Evolutionary conservation across 441 rosid species (phyloP), one percentile per base, ranked within the genome.

Genomic region (Hypseocharis bilobata): DNA sequence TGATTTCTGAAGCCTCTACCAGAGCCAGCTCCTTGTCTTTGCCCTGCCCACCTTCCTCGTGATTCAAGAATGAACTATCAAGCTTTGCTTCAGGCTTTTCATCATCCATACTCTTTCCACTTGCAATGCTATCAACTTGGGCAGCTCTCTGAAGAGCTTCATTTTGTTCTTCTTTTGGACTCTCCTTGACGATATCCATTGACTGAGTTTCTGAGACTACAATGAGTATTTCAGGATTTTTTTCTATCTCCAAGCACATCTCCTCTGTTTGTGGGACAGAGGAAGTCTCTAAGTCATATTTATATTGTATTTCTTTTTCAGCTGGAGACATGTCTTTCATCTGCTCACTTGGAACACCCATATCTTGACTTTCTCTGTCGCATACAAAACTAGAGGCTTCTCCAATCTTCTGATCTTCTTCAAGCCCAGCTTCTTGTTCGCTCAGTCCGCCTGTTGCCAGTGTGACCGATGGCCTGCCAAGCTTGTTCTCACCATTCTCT

Each of bases 401-500:
- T 69, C 59, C 66, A 64, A 65, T 67, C 54, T 67, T 66, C 34
- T 60, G 47, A 17, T 1, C 49, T 17, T 44, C 74, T 54, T 67
- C 70, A 38, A 60, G 44, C 23, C 27, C 74, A 36, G 63, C 23
- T 68, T 61, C 73, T 0, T 68, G 58, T 4, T 2, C 54, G 28
- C 65, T 40, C 47, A 77, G 49, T 20, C 20, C 44, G 57, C 70
- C 82, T 29, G 54, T 44, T 57, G 51, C 60, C 55, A 36, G 47
- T 14, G 67, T 47, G 56, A 34, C 42, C 27, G 74, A 62, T 68
- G 71, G 67, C 30, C 19, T 58, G 26, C 47, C 56, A 51, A 52
- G 71, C 66, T 69, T 64, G 32, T 71, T 66, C 27, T 66, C 68
- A 6, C 36, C 51, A 30, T 42, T 42, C 8, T 70, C 64, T 7